Evolutionary conservation across 192 early-diverging fungal genomes (phyloP).

Genomic region (Coemansia sp.): DNA sequence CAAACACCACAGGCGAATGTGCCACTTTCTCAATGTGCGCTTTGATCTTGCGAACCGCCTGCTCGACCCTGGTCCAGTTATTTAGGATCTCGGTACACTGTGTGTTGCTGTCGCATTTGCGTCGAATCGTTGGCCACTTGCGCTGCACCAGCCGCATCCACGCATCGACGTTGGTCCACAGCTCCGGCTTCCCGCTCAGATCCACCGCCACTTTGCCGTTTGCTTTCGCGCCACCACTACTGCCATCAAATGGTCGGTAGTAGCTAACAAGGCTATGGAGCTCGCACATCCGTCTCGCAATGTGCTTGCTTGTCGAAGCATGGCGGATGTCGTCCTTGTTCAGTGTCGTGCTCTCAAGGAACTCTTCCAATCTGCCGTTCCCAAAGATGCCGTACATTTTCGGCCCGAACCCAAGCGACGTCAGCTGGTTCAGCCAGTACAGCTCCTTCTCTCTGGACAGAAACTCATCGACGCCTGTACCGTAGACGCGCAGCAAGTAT

Average conservation of each 20-base stretch:
- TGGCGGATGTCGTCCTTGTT: conserved; percentile 68
- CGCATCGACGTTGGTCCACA: conserved; percentile 67
- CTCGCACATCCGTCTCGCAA: conserved; percentile 70
- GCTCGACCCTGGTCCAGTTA: conserved; percentile 24
- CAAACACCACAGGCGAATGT: conserved; percentile 77
- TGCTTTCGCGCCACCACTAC: neutral
- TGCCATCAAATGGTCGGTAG: conserved; percentile 55
- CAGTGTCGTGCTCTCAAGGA: conserved; percentile 72
- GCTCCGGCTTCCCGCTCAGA: conserved; percentile 52
- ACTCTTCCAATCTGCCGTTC: conserved; percentile 88
- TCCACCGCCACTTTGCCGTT: neutral
- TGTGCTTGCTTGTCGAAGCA: conserved; percentile 62
- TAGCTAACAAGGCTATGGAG: conserved; percentile 71
- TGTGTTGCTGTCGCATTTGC: conserved; percentile 15
- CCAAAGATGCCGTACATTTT: conserved; percentile 71
- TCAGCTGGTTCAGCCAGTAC: conserved; percentile 71
- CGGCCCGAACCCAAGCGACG: conserved; percentile 72
- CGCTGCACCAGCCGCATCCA: conserved; percentile 57
- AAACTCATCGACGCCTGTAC: conserved; percentile 74
- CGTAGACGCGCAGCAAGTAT: conserved; percentile 75
- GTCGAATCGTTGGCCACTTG: conserved; percentile 24
- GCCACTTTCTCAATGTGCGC: conserved; percentile 49
- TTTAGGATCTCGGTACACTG: conserved; percentile 33
- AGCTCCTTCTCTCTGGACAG: conserved; percentile 80
- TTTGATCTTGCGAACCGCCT: conserved; percentile 54